Evolutionary conservation across 2,329 filamentous ascomycete genomes (phyloP).

Genomic region (Fusarium cicatricum): DNA sequence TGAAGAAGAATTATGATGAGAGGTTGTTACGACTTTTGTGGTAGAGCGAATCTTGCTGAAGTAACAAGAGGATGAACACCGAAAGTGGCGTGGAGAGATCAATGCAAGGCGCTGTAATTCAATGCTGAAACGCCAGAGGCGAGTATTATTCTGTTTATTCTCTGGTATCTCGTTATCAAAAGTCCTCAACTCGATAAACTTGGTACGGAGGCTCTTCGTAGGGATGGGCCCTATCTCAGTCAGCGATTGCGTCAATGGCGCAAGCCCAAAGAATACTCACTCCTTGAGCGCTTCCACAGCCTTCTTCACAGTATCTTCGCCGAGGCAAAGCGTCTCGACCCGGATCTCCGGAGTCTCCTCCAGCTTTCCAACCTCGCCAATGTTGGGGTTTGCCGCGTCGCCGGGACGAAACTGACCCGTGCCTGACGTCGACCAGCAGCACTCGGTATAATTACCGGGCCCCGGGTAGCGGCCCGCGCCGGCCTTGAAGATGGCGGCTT

Average conservation of each 20-base stretch:
- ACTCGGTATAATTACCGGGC: constrained; percentile 63
- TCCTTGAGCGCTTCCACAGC: constrained; percentile 71
- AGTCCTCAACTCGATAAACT: constrained; percentile 38
- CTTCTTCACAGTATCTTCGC: constrained; percentile 62
- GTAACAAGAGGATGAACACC: not conserved
- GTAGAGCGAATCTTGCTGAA: not conserved
- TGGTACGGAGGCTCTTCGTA: constrained; percentile 41
- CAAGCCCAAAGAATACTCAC: constrained; percentile 51
- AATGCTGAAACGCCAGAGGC: too few relatives aligned
- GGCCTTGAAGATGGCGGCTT: constrained; percentile 64
- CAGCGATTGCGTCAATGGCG: not conserved
- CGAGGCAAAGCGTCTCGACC: constrained; percentile 70
- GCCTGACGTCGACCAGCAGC: constrained; percentile 60
- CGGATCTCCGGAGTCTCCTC: constrained; percentile 68
- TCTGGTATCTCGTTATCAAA: too few relatives aligned
- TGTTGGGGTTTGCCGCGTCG: constrained; percentile 66
- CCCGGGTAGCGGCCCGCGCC: constrained; percentile 63
- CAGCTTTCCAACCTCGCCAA: constrained; percentile 64
- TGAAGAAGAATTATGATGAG: not conserved
- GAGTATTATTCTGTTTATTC: too few relatives aligned
- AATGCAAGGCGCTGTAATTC: too few relatives aligned
- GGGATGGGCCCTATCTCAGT: constrained; percentile 41
- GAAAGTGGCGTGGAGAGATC: too few relatives aligned
- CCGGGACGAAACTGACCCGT: constrained; percentile 73
- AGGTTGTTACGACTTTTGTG: not conserved